A percentile compares a stretch with the other conserved stretches of the same genome.
phyloP scores from a whole-genome alignment of 495 filamentous ascomycete species.

The Thozetella sp. region DNA sequence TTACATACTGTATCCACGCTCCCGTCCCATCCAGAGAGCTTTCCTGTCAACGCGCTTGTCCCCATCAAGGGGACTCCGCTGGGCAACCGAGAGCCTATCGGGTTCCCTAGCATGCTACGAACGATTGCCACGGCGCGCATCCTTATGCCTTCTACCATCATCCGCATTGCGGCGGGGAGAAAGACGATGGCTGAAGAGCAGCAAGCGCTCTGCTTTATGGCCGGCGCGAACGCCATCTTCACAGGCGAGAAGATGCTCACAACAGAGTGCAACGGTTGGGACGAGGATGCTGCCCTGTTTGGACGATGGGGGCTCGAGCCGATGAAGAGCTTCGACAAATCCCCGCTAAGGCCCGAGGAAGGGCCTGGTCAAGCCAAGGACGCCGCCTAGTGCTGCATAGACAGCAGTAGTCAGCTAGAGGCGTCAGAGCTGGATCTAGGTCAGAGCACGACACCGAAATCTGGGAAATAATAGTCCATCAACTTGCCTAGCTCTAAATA shows the following conservation, averaged over 20 bases:
- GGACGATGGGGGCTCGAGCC: slow-evolving; percentile 74
- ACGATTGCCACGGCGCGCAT: slow-evolving; percentile 80
- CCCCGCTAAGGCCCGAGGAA: too few relatives aligned
- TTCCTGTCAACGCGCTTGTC: slow-evolving; percentile 84
- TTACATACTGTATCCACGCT: slow-evolving; percentile 77
- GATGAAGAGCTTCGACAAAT: slow-evolving; percentile 42
- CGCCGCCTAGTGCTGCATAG: too few relatives aligned
- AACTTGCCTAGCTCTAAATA: too few relatives aligned
- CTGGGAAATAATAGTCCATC: too few relatives aligned
- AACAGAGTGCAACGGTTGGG: slow-evolving; percentile 85
- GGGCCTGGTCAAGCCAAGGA: too few relatives aligned
- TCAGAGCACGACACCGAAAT: too few relatives aligned
- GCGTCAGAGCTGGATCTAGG: too few relatives aligned
- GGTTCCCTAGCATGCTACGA: slow-evolving; percentile 70
- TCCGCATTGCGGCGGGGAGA: slow-evolving; percentile 78
- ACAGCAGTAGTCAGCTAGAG: too few relatives aligned
- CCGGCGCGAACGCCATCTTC: slow-evolving; percentile 86
- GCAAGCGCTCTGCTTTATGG: slow-evolving; percentile 81
- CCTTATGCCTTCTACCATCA: slow-evolving; percentile 78
- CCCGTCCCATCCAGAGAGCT: slow-evolving; percentile 77
- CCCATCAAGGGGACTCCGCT: slow-evolving; percentile 85
- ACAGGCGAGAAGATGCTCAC: slow-evolving; percentile 93
- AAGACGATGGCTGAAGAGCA: slow-evolving; percentile 80
- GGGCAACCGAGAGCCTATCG: slow-evolving; percentile 67
- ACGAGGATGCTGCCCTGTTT: slow-evolving; percentile 81